Evolutionary conservation across 2,329 filamentous ascomycete genomes (phyloP).

Genomic region (Pseudopyrenochaeta lycopersici): DNA sequence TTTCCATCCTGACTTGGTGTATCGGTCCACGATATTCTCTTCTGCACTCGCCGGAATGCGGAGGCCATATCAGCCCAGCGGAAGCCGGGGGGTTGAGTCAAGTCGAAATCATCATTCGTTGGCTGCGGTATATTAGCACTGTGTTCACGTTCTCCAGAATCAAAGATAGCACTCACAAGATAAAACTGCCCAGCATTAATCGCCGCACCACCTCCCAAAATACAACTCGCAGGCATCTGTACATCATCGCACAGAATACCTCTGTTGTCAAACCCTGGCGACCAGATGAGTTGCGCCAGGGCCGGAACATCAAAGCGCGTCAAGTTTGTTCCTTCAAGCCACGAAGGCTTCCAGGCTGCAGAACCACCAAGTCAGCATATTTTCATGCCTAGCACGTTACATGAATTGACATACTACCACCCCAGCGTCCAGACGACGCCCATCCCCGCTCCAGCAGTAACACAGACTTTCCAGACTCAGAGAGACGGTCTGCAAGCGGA

Average conservation of each 20-base stretch:
- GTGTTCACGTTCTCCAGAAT: neutral
- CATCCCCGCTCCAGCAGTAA: slow-evolving; percentile 59
- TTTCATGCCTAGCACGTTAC: too few relatives aligned
- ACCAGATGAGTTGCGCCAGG: slow-evolving; percentile 72
- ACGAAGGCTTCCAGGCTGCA: slow-evolving; percentile 58
- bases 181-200: slow-evolving; percentile 73
- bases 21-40: slow-evolving; percentile 71
- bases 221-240: slow-evolving; percentile 71
- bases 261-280: slow-evolving; percentile 64
- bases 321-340: slow-evolving; percentile 66
- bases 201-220: slow-evolving; percentile 71
- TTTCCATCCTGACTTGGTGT: slow-evolving; percentile 69
- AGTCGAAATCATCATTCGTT: slow-evolving; percentile 70
- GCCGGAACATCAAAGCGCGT: slow-evolving; percentile 75
- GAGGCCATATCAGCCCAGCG: slow-evolving; percentile 66
- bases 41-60: slow-evolving; percentile 68
- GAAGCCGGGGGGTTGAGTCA: slow-evolving; percentile 66
- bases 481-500: slow-evolving; percentile 64
- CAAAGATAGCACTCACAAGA: slow-evolving; percentile 20
- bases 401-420: slow-evolving; percentile 51
- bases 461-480: slow-evolving; percentile 68
- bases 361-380: too few relatives aligned
- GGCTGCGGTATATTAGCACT: slow-evolving; percentile 51
- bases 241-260: slow-evolving; percentile 63
- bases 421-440: slow-evolving; percentile 67